Base-by-base conservation (phyloP, 345 rosid genomes). In the Heritiera fomes region DNA sequence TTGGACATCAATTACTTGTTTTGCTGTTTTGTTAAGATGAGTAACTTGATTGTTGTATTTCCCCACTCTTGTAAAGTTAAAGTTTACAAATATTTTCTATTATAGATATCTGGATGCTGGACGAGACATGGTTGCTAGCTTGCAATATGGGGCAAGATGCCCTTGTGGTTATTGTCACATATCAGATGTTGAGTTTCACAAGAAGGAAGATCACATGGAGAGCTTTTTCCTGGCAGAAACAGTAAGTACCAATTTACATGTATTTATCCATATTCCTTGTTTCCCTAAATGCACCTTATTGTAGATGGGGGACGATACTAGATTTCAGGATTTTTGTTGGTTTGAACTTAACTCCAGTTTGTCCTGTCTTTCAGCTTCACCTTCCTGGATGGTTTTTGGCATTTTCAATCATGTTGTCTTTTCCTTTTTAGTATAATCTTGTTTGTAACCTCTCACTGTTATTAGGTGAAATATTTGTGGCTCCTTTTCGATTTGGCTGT, bases 161-260 rank as follows among this genome's bases (percentile, higher is more conserved):
- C 94, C 95, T 81, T 96, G 99, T 77, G 98, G 98, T 45, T 96
- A 91, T 83, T 96, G 99, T 85, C 99, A 96, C 78, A 89, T 96
- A 84, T 87, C 94, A 18, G 97, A 96, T 82, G 99, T 96, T 96
- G 43, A 41, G 43, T 41, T 41, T 41, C 43, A 41, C 43, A 41
- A 41, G 43, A 41, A 5, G 43, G 43, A 41, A 41, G 5, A 41
- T 41, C 43, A 41, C 43, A 41, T 41, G 43, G 43, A 41, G 43
- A 41, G 43, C 43, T 41, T 41, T 41, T 41, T 41, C 43, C 43
- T 41, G 43, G 43, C 43, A 41, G 43, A 41, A 41, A 41, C 43
- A 41, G 43, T 41, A 41, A 41, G 43, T 3, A 41, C 6, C 0
- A 5, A 41, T 41, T 41, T 41, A 41, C 43, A 41, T 41, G 4